Evolutionary conservation across 179 eudicot genomes (phyloP).

Genomic region (Actinidia chinensis): DNA sequence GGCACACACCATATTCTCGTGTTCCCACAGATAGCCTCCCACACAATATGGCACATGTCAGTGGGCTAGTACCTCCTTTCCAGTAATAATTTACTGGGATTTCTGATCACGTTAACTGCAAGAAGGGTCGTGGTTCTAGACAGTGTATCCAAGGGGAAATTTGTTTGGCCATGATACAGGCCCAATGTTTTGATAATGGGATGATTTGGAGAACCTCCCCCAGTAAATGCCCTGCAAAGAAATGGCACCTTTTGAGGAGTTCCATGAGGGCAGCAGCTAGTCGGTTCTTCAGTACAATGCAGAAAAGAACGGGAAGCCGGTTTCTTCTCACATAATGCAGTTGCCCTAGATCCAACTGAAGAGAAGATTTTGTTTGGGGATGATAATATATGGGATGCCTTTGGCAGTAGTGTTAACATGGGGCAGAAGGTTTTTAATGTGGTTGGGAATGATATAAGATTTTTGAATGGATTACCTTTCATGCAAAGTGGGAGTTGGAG

Average conservation of each 20-base stretch:
- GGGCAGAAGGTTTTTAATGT: too few relatives aligned
- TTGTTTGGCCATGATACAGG: conserved; percentile 46
- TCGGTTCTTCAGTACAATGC: conserved; percentile 38
- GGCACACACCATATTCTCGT: conserved; percentile 32
- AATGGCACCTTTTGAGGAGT: conserved; percentile 35
- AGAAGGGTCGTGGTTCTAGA: conserved; percentile 40
- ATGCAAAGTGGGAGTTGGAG: conserved; percentile 92
- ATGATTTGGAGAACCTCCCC: conserved; percentile 47
- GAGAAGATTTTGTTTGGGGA: conserved; percentile 94
- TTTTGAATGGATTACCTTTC: conserved; percentile 47
- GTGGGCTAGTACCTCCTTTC: conserved; percentile 40
- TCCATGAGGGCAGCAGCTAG: conserved; percentile 40
- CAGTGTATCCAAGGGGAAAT: conserved; percentile 47
- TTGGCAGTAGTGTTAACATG: conserved; percentile 53
- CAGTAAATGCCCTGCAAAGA: conserved; percentile 42
- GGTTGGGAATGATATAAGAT: too few relatives aligned
- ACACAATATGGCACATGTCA: conserved; percentile 32
- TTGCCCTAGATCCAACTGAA: conserved; percentile 82
- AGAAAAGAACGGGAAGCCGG: conserved; percentile 42
- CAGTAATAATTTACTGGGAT: conserved; percentile 50
- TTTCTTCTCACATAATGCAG: conserved; percentile 50
- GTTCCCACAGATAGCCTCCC: too few relatives aligned
- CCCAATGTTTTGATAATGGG: conserved; percentile 43
- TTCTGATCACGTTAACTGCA: conserved; percentile 46
- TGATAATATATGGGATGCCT: conserved; percentile 92